Percentiles rank a stretch among this genome's conserved stretches.
These are phyloP conservation scores for Vigna mungo DNA, from an alignment of 306 rosid species.

Conservation along the genomic window DNA sequence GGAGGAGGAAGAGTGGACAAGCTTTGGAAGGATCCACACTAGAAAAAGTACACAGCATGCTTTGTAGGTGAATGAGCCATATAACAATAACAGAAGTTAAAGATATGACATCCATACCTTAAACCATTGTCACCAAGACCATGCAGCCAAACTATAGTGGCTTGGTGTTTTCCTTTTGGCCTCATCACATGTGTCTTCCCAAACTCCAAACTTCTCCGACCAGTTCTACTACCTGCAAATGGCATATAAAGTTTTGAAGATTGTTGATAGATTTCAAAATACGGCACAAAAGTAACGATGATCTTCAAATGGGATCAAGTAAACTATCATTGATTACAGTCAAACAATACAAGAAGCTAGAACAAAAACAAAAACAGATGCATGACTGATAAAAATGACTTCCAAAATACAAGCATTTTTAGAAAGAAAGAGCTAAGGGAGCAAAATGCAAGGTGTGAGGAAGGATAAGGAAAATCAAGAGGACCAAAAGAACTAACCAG, in stretches of 20 bases:
- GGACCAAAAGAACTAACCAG: constrained; percentile 75
- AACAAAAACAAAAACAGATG: background rate
- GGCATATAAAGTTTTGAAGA: constrained; percentile 42
- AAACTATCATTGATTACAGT: constrained; percentile 16
- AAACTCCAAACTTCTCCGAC: constrained; percentile 78
- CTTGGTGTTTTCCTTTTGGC: constrained; percentile 97
- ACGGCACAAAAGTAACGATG: constrained; percentile 55
- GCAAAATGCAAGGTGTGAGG: constrained; percentile 20
- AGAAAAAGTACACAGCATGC: constrained; percentile 7
- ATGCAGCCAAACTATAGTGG: constrained; percentile 97
- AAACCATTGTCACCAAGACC: constrained; percentile 98
- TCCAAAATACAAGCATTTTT: constrained; percentile 22
- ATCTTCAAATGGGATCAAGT: constrained; percentile 43
- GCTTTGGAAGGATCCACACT: constrained; percentile 6
- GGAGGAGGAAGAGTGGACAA: too few relatives aligned
- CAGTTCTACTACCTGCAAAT: constrained; percentile 83
- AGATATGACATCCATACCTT: constrained; percentile 61
- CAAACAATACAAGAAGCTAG: constrained; percentile 1
- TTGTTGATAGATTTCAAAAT: constrained; percentile 3
- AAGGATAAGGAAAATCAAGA: constrained; percentile 30
- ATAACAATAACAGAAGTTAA: constrained; percentile 6
- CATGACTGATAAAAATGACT: constrained; percentile 7
- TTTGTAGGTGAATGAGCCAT: constrained; percentile 12
- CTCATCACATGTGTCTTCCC: constrained; percentile 98
- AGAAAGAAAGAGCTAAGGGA: constrained; percentile 1